Evolutionary conservation across 352 stramenopile genomes (phyloP), one percentile per base, ranked within the genome.

Genomic region (Globisporangium spinosum): DNA sequence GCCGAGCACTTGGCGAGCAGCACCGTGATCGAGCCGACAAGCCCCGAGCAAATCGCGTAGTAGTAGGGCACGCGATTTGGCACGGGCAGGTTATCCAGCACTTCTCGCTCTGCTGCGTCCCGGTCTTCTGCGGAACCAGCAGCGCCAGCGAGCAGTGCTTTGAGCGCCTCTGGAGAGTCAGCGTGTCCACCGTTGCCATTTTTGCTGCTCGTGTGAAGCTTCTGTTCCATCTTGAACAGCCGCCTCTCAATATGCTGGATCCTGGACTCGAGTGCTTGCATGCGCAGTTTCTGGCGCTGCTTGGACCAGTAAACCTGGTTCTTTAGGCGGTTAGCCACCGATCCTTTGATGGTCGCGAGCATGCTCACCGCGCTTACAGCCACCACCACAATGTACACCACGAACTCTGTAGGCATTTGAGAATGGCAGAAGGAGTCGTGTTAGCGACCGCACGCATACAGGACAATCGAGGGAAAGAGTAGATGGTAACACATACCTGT

Each of bases 271-370:
- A 91, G 79, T 66, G 81, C 80, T 69, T 92, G 86, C 76, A 93
- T 89, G 55, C 87, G 83, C 59, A 91, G 79, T 72, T 94, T 93
- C 64, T 94, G 86, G 10, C 86, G 85, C 62, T 78, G 78, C 47
- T 91, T 89, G 43, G 87, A 95, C 77, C 78, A 91, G 68, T 91
- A 83, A 32, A 94, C 82, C 58, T 94, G 88, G 65, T 91, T 94
- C 68, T 94, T 95, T 20, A 95, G 74, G 5, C 83, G 83, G 67
- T 95, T 86, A 20, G 88, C 86, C 13, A 93, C 77, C 29, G 88
- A 94, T 32, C 88, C 88, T 73, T 95, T 94, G 77, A 95, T 95
- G n/a, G 85, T 94, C 38, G 88, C 88, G 17, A 95, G 77, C 83
- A 95, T 95, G 49, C 79, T 91, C 58, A 95, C 85, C 12, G 80